Percentiles rank a stretch among this genome's conserved stretches.
Evolutionary conservation across 2,329 filamentous ascomycete species (phyloP).

Genomic region (Diatrype stigma): DNA sequence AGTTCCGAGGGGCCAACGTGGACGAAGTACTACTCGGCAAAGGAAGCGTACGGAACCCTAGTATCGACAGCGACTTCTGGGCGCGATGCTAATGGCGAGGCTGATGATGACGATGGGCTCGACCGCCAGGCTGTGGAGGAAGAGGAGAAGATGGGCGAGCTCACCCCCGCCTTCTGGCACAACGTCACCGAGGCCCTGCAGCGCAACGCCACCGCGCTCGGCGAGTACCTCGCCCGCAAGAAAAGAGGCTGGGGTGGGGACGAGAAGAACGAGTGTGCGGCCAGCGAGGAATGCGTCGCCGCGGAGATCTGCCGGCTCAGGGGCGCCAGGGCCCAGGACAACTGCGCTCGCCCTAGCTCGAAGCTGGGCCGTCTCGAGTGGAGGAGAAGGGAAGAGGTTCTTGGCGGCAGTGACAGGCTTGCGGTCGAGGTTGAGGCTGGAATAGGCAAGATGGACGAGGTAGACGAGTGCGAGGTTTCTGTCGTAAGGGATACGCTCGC

Average conservation of each 20-base stretch:
- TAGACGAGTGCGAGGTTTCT: conserved; percentile 7
- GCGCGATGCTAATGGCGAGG: too few relatives aligned
- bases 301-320: conserved; percentile 49
- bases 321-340: conserved; percentile 48
- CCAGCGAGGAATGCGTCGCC: conserved; percentile 34
- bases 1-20: conserved; percentile 41
- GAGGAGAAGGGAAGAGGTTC: too few relatives aligned
- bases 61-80: conserved; percentile 38
- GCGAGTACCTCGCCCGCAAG: conserved; percentile 43
- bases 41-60: conserved; percentile 46
- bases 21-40: conserved; percentile 53
- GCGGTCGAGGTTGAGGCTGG: too few relatives aligned
- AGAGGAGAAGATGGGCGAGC: conserved; percentile 27
- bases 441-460: too few relatives aligned
- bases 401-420: not conserved
- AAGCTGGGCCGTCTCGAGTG: conserved; percentile 26
- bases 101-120: too few relatives aligned
- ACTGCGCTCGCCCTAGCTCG: conserved; percentile 38
- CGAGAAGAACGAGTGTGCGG: conserved; percentile 29
- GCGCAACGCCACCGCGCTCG: conserved; percentile 37
- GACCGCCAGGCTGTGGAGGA: too few relatives aligned
- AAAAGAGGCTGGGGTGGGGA: conserved; percentile 36
- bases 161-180: conserved; percentile 58
- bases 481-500: conserved; percentile 1
- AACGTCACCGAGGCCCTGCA: conserved; percentile 48